Evolutionary conservation across 2,329 filamentous ascomycete species (phyloP).

Genomic region (Colletotrichum nymphaeae): DNA sequence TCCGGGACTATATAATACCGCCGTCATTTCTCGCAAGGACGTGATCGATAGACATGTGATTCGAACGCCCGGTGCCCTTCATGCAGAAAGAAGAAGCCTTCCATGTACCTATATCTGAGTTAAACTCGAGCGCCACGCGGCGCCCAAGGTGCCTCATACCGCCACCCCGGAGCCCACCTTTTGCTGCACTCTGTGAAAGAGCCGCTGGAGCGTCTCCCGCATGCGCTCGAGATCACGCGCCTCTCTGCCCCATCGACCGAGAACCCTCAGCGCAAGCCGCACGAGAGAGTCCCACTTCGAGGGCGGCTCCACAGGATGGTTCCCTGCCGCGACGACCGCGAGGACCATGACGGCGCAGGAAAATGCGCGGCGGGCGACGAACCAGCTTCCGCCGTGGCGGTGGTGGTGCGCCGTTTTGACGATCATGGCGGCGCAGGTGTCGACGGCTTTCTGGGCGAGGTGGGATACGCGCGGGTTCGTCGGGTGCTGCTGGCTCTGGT

Average conservation of each 20-base stretch:
- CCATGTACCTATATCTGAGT: too few relatives aligned
- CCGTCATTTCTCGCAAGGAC: too few relatives aligned
- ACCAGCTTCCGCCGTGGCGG: conserved; percentile 35
- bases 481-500: not conserved
- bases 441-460: conserved; percentile 27
- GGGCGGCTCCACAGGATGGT: not conserved
- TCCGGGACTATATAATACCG: too few relatives aligned
- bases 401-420: conserved; percentile 22
- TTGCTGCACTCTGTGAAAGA: not conserved
- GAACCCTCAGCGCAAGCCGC: not conserved
- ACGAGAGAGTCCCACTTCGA: not conserved
- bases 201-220: not conserved
- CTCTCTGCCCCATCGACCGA: not conserved
- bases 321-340: conserved; percentile 40
- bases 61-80: too few relatives aligned
- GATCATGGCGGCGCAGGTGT: conserved; percentile 25
- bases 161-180: not conserved
- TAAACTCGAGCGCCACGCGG: too few relatives aligned
- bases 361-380: conserved; percentile 26
- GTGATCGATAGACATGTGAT: too few relatives aligned
- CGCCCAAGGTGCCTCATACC: too few relatives aligned
- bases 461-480: not conserved
- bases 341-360: conserved; percentile 22
- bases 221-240: not conserved
- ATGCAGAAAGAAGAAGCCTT: too few relatives aligned